Percentiles rank a stretch among this genome's conserved stretches.
phyloP scores from a whole-genome alignment of 202 grass and related monocot species.

The Hordeum pubiflorum region DNA sequence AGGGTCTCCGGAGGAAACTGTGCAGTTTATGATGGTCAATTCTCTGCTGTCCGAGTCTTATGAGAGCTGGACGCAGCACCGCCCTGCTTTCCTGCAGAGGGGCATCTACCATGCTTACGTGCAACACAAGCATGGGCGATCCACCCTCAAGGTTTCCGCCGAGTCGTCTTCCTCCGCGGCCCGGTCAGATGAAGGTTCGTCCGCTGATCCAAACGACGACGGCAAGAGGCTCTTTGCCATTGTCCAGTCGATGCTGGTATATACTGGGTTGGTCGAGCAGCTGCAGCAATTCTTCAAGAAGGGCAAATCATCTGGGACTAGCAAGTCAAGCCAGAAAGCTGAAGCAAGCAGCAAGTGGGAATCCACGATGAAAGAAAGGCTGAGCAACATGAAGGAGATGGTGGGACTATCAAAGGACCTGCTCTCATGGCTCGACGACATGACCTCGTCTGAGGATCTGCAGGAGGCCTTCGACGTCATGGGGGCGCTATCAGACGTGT shows the following conservation, averaged over 20 bases:
- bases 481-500: conserved; percentile 57
- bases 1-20: conserved; percentile 59
- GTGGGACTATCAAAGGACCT: conserved; percentile 67
- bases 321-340: conserved; percentile 22
- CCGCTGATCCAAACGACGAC: conserved; percentile 37
- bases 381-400: conserved; percentile 86
- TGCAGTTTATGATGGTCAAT: conserved; percentile 99
- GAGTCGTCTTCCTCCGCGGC: conserved; percentile 16
- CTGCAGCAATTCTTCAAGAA: conserved; percentile 84
- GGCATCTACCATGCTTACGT: conserved; percentile 88
- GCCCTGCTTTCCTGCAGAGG: conserved; percentile 67
- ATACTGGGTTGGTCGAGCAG: conserved; percentile 85
- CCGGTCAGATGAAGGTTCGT: conserved; percentile 52
- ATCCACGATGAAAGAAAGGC: conserved; percentile 74
- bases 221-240: conserved; percentile 56
- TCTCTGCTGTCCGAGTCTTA: conserved; percentile 89
- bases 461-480: conserved; percentile 95
- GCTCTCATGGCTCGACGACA: conserved; percentile 82
- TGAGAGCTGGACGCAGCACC: conserved; percentile 81
- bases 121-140: conserved; percentile 83
- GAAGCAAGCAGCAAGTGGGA: conserved; percentile 49
- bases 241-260: conserved; percentile 81
- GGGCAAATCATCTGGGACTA: conserved; percentile 25
- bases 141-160: conserved; percentile 31
- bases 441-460: conserved; percentile 65